phyloP scores from a whole-genome alignment of 2,329 filamentous ascomycete genomes.

The Saccharata proteae region DNA sequence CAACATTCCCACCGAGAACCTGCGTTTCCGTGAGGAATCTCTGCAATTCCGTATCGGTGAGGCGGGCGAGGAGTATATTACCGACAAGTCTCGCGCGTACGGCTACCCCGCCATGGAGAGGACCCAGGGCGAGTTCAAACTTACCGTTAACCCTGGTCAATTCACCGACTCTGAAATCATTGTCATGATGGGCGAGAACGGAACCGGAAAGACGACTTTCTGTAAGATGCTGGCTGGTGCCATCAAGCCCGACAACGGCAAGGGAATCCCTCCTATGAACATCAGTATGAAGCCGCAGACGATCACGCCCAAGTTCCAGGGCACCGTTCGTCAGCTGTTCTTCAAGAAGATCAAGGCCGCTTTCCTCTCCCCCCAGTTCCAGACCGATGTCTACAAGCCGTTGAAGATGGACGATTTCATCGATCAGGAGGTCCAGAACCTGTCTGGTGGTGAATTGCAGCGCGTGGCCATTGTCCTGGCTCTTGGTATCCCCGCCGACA shows the following conservation, averaged over 20 bases:
- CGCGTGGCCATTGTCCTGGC: conserved; percentile 96
- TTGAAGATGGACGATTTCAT: conserved; percentile 98
- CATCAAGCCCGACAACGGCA: conserved; percentile 73
- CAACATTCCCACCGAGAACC: conserved; percentile 94
- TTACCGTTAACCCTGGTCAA: conserved; percentile 66
- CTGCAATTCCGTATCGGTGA: conserved; percentile 91
- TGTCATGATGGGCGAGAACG: conserved; percentile 99
- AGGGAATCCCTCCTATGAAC: conserved; percentile 80
- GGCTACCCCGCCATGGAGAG: conserved; percentile 85
- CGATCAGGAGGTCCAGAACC: conserved; percentile 97
- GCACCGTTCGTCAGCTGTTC: conserved; percentile 93
- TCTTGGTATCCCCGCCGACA: conserved; percentile 91
- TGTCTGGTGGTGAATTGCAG: conserved; percentile 98
- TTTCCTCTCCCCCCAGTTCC: conserved; percentile 95
- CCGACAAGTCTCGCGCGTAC: conserved; percentile 76
- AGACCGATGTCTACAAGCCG: conserved; percentile 99
- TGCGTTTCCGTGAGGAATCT: conserved; percentile 95
- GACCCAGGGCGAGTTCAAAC: conserved; percentile 77
- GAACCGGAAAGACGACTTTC: conserved; percentile 98
- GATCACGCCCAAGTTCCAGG: conserved; percentile 95
- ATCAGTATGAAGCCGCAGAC: conserved; percentile 99
- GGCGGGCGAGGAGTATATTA: conserved; percentile 74
- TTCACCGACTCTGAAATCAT: conserved; percentile 98
- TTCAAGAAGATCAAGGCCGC: conserved; percentile 99
- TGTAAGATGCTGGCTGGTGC: conserved; percentile 91